Percentiles rank a stretch among this genome's conserved stretches.
phyloP scores from a whole-genome alignment of 2,329 filamentous ascomycete genomes.

The Byssothecium circinans region DNA sequence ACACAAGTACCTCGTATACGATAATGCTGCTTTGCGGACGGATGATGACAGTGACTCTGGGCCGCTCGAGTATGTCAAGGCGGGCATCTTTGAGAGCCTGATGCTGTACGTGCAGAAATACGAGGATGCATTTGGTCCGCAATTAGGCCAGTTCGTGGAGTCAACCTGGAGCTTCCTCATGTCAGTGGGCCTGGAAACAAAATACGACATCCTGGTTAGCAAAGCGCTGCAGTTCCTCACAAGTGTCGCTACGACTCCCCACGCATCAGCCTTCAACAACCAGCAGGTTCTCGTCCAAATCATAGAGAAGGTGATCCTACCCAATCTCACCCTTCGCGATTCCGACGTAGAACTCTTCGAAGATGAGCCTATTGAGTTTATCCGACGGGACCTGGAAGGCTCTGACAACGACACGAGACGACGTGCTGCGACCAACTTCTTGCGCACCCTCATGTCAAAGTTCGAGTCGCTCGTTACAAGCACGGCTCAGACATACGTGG shows the following conservation, averaged over 20 bases:
- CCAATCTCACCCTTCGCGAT: constrained; percentile 87
- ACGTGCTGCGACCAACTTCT: constrained; percentile 90
- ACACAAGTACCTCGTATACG: constrained; percentile 90
- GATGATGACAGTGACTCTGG: constrained; percentile 90
- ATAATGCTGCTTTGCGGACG: constrained; percentile 78
- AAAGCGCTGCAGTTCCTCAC: constrained; percentile 93
- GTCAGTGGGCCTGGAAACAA: constrained; percentile 80
- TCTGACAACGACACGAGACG: constrained; percentile 93
- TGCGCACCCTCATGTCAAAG: constrained; percentile 83
- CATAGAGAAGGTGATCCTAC: constrained; percentile 92
- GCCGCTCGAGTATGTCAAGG: constrained; percentile 81
- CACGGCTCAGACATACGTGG: constrained; percentile 85
- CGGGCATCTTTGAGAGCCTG: constrained; percentile 88
- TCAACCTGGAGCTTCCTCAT: constrained; percentile 92
- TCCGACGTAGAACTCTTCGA: constrained; percentile 96
- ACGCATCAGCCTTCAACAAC: constrained; percentile 84
- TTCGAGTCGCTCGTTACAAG: constrained; percentile 83
- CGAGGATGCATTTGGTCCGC: constrained; percentile 84
- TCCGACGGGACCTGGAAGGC: constrained; percentile 89
- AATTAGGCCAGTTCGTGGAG: constrained; percentile 81
- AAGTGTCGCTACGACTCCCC: constrained; percentile 75
- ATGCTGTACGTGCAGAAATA: constrained; percentile 93
- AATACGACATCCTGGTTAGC: constrained; percentile 93
- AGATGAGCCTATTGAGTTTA: constrained; percentile 98
- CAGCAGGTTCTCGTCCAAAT: constrained; percentile 79